Conservation (phyloP, 2,329 filamentous ascomycete genomes). For the Talaromyces sp. region DNA sequence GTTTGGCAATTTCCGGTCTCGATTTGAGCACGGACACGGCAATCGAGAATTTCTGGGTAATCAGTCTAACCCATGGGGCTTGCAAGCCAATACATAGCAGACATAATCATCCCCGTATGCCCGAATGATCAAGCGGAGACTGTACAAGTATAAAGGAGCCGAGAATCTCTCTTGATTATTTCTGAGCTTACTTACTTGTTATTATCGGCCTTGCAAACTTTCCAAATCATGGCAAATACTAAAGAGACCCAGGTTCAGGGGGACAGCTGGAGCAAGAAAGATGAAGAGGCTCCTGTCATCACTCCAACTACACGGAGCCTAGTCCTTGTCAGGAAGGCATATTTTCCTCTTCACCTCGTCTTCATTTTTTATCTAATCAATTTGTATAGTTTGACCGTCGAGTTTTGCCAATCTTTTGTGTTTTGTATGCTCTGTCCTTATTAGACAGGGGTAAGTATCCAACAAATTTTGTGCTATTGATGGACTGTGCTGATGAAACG, state of each 20-base stretch:
- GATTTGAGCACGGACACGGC: background rate
- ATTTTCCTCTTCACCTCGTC: background rate
- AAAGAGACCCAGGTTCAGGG: background rate
- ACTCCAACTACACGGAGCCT: background rate
- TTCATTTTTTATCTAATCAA: background rate
- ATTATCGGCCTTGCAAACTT: background rate
- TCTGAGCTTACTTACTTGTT: background rate
- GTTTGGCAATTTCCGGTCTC: background rate
- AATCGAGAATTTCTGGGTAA: background rate
- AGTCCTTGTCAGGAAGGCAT: background rate
- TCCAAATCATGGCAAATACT: background rate
- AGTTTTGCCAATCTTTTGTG: background rate
- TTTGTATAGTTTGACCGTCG: background rate
- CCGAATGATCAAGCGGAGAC: background rate
- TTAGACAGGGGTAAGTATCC: background rate
- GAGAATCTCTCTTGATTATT: background rate
- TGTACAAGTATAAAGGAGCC: background rate
- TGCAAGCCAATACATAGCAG: background rate
- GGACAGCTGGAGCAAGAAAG: background rate
- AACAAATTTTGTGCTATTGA: background rate
- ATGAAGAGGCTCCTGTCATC: background rate
- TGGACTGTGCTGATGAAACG: background rate
- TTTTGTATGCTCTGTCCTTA: background rate
- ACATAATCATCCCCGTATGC: background rate
- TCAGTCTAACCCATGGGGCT: background rate